Percentiles rank a stretch among this genome's conserved stretches.
phyloP scores from a whole-genome alignment of 257 asterid genomes.

The Solanum infundibuliforme region DNA sequence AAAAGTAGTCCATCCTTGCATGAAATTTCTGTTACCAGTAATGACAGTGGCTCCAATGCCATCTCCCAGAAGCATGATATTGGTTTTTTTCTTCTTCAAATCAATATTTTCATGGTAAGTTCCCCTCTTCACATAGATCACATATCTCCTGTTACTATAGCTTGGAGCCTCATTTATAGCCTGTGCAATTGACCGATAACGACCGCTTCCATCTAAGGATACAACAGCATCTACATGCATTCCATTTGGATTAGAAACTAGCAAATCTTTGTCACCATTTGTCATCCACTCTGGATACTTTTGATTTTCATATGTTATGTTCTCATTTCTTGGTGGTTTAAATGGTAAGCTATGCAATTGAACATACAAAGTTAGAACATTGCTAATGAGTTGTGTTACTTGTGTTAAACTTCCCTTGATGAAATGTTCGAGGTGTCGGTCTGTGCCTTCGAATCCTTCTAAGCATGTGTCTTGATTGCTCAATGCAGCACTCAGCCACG shows the following conservation, averaged over 20 bases:
- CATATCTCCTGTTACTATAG: constrained; percentile 58
- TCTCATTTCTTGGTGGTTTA: constrained; percentile 23
- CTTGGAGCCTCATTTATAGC: constrained; percentile 69
- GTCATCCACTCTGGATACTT: constrained; percentile 70
- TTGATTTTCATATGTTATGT: not conserved
- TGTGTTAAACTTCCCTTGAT: constrained; percentile 61
- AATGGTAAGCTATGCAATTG: constrained; percentile 54
- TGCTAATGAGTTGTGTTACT: constrained; percentile 78
- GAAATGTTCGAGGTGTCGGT: constrained; percentile 52
- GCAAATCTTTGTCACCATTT: constrained; percentile 51
- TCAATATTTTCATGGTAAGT: constrained; percentile 74
- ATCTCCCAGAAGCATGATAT: constrained; percentile 86
- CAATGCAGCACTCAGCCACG: constrained; percentile 93
- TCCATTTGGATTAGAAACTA: constrained; percentile 23
- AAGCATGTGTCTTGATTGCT: constrained; percentile 97
- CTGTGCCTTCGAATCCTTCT: constrained; percentile 93
- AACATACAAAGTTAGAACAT: constrained; percentile 59
- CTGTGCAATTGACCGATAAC: constrained; percentile 46
- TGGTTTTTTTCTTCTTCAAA: constrained; percentile 80
- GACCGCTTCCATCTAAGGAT: constrained; percentile 70
- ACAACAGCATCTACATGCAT: constrained; percentile 70
- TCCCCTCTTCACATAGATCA: constrained; percentile 83
- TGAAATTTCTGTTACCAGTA: constrained; percentile 64
- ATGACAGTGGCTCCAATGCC: constrained; percentile 76
- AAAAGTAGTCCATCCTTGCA: constrained; percentile 99